Evolutionary conservation across 257 asterid genomes (phyloP).

Genomic region (Lantana camara): DNA sequence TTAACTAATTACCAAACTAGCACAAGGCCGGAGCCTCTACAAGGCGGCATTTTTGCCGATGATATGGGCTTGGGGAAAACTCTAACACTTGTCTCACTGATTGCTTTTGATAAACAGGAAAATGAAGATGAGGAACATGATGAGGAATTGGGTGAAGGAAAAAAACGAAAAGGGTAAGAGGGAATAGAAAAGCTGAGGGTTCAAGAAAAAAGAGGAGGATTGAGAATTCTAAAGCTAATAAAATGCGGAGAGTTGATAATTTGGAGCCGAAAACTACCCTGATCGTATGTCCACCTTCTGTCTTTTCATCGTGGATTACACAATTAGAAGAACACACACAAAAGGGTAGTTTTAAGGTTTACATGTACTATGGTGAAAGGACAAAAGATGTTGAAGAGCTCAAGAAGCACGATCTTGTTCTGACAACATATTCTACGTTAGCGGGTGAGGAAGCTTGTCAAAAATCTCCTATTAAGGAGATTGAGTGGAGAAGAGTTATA

Average conservation of each 20-base stretch:
- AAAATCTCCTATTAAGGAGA: constrained; percentile 63
- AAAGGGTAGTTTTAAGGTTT: constrained; percentile 57
- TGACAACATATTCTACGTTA: constrained; percentile 73
- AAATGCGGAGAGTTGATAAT: constrained; percentile 34
- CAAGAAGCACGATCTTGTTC: constrained; percentile 60
- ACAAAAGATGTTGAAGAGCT: constrained; percentile 60
- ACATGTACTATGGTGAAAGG: constrained; percentile 77
- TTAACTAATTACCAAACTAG: constrained; percentile 61
- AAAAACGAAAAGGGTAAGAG: constrained; percentile 51
- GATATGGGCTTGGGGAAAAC: constrained; percentile 95
- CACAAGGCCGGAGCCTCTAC: constrained; percentile 68
- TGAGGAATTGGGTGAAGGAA: constrained; percentile 39
- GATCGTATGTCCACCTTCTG: constrained; percentile 82
- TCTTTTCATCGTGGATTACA: constrained; percentile 70
- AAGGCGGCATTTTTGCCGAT: constrained; percentile 89
- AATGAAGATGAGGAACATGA: constrained; percentile 32
- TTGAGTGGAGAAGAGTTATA: constrained; percentile 85
- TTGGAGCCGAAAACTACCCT: constrained; percentile 48
- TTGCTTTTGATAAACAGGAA: constrained; percentile 65
- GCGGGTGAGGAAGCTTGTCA: constrained; percentile 52
- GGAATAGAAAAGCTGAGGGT: constrained; percentile 29
- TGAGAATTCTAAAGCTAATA: too few species aligned
- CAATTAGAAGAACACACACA: constrained; percentile 76
- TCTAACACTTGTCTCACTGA: constrained; percentile 73
- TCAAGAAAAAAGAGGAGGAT: constrained; percentile 36